Percentiles rank a stretch among this genome's conserved stretches.
phyloP scores from a whole-genome alignment of 208 protist genomes.

The Giardia duodenalis region DNA sequence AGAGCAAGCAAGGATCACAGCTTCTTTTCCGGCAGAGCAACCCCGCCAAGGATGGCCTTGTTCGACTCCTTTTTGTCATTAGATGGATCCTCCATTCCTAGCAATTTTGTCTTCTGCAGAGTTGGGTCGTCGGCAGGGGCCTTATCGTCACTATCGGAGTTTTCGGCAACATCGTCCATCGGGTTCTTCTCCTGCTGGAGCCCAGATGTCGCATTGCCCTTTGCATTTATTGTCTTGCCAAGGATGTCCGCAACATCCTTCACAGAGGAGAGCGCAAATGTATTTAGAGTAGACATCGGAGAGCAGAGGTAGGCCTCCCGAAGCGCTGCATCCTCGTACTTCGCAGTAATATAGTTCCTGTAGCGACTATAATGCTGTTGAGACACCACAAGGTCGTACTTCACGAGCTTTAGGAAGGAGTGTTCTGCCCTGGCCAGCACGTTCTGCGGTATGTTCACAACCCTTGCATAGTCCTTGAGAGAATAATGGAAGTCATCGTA shows the following conservation, averaged over 20 bases:
- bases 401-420: slow-evolving; percentile 16
- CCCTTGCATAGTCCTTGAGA: slow-evolving; percentile 12
- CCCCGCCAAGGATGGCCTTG: background rate
- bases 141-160: background rate
- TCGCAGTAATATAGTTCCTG: slow-evolving; percentile 3
- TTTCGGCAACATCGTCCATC: background rate
- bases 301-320: background rate
- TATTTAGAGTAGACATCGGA: background rate
- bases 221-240: background rate
- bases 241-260: slow-evolving; percentile 10
- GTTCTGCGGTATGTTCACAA: background rate
- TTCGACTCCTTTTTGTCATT: too few relatives aligned
- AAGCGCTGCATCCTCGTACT: background rate
- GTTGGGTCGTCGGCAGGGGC: background rate
- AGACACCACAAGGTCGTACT: slow-evolving; percentile 8
- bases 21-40: background rate
- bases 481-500: slow-evolving; percentile 32
- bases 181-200: background rate
- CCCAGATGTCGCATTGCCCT: background rate
- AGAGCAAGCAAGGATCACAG: too few relatives aligned
- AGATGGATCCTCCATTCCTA: background rate
- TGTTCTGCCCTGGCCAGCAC: background rate
- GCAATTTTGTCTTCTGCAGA: background rate
- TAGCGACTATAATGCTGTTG: slow-evolving; percentile 1
- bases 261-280: background rate